phyloP scores from a whole-genome alignment of 768 basidiomycete species.

The Collybiopsis confluens region DNA sequence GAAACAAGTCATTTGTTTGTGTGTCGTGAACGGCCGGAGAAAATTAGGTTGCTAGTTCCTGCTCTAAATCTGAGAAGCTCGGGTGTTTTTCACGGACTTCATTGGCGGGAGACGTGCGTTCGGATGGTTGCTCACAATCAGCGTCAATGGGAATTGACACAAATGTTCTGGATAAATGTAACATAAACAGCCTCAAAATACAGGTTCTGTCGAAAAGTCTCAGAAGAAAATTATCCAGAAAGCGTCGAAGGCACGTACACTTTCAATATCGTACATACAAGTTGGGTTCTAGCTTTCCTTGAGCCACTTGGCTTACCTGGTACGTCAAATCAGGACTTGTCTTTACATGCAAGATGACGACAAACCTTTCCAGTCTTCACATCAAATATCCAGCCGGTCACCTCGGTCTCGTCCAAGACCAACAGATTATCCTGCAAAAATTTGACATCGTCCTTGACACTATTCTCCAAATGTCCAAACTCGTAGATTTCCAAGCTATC shows the following conservation, averaged over 20 bases:
- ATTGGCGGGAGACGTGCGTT: no score
- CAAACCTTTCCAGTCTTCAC: slow-evolving; percentile 58
- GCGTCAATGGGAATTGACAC: no score
- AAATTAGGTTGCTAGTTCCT: no score
- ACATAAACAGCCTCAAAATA: no score
- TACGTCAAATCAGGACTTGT: background rate
- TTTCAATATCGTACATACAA: background rate
- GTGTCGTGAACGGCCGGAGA: no score
- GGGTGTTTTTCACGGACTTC: no score
- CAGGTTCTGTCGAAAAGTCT: no score
- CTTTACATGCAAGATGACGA: background rate
- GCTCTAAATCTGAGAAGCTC: no score
- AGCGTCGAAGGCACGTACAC: background rate
- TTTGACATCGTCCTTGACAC: slow-evolving; percentile 53
- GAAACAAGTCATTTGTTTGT: no score
- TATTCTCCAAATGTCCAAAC: slow-evolving; percentile 46
- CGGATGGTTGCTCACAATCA: no score
- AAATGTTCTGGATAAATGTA: no score
- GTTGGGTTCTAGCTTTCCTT: background rate
- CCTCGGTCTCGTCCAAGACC: slow-evolving; percentile 44
- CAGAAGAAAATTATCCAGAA: no score
- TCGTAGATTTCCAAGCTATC: slow-evolving; percentile 54
- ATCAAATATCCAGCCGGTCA: slow-evolving; percentile 69
- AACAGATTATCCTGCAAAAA: slow-evolving; percentile 55
- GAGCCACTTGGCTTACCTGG: background rate